Evolutionary conservation across 768 basidiomycete species (phyloP), one percentile per base, ranked within the genome.

Genomic region (Phallus indusiatus): DNA sequence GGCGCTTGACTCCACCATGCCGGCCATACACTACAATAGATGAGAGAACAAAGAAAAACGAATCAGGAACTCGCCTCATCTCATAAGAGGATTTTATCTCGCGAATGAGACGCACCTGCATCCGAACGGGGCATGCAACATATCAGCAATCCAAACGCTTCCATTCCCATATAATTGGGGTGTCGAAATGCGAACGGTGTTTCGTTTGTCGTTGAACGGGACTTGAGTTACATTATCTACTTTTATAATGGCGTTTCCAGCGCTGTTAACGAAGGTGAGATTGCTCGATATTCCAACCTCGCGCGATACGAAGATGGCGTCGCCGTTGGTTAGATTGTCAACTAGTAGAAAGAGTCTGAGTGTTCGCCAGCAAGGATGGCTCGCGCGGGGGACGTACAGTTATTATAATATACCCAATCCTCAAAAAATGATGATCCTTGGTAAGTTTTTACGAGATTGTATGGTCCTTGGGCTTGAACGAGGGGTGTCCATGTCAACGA

Each of bases 251-350:
- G 61, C 67, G 21, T 63, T 62, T 20, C 64, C 66, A 8, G 50
- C 60, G 1, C 54, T 37, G 37, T 67, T 64, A 20, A 65, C 55
- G 33, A 55, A 63, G 11, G 59, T 63, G 36, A 66, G 53, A 34
- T 65, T 61, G 20, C 51, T 20, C 2, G 51, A 36, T 20, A 47
- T 24, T 11, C 61, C 63, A 16, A 51, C 54, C n/a, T 56, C 48
- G 22, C 59, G 57, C 18, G 57, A 59, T 16, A 64, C 47, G 18
- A 64, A 64, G 54, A 74, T 75, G 16, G 73, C 77, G 67, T 87
- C 81, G 59, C 85, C 84, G 59, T 83, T 83, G 17, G 85, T 88
- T 2, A 86, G 71, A 63, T 88, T 85, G 68, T 89, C 87, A 60
- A 75, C 83, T 87, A 28, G 28, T 28, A 28, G 28, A 28, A 2